Evolutionary conservation across 2,329 filamentous ascomycete species (phyloP), one percentile per base, ranked within the genome.

Genomic region (Teratosphaeria destructans): DNA sequence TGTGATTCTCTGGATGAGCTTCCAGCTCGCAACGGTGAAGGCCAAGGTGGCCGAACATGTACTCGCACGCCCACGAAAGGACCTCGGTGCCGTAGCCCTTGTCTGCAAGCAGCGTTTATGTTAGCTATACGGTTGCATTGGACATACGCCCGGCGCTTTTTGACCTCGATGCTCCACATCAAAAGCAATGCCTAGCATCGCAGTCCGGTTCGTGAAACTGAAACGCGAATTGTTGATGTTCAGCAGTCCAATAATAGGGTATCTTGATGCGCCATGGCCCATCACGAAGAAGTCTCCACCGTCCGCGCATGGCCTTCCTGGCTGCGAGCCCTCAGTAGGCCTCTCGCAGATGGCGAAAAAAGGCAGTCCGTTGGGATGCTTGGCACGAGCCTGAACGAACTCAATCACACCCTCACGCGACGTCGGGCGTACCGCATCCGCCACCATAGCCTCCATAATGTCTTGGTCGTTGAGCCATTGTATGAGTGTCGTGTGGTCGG

Each of bases 381-480:
- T 47, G 23, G 19, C 47, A 3, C 23, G n/a, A 47, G 29, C 23
- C 19, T 58, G 23, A 23, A 55, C 12, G 19, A 59, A 39, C 23
- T 39, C 19, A 12, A 55, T 29, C 5, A 47, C 52, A 5, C 11
- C 26, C 12, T 53, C 57, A 32, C 52, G 34, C 14, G 52, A 55
- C 4, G n/a, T 16, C 10, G 52, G 52, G 12, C 34, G 29, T 32
- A 34, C 49, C 12, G 52, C 29, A 16, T 59, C 43, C 11, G 49
- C n/a, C 5, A 35, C 26, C 16, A 59, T 26, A 11, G 57, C 57
- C 12, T 35, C 12, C 23, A 59, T 19, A 27, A 54, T 27, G 2
- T 54, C 53, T 29, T 32, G 26, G 29, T 59, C 52, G 52, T 59
- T 59, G 6, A 59, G 32, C 57, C 57, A 59, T 55, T 59, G 57